Conservation (phyloP, 2,329 filamentous ascomycete genomes). For the Thielaviopsis euricoi region DNA sequence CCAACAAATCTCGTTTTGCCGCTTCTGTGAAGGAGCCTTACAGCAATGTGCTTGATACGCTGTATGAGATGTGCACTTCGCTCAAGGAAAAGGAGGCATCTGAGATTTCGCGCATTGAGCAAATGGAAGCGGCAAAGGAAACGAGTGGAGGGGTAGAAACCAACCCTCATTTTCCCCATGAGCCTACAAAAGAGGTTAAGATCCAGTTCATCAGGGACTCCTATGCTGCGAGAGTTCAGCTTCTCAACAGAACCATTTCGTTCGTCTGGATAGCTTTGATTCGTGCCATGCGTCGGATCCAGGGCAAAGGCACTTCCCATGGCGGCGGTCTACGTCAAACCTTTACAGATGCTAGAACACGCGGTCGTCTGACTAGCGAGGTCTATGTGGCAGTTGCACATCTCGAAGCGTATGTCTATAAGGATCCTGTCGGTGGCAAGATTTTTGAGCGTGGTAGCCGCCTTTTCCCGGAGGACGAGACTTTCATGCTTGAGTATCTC, state of each 20-base stretch:
- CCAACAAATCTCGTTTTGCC: constrained; percentile 58
- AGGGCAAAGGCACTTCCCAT: constrained; percentile 54
- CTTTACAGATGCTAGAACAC: constrained; percentile 75
- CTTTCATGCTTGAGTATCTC: constrained; percentile 87
- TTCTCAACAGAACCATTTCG: constrained; percentile 72
- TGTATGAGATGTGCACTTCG: constrained; percentile 76
- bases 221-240: constrained; percentile 54
- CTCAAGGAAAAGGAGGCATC: constrained; percentile 45
- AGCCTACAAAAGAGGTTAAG: constrained; percentile 39
- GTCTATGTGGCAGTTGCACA: constrained; percentile 87
- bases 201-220: constrained; percentile 46
- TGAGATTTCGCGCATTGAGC: constrained; percentile 40
- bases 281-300: constrained; percentile 81
- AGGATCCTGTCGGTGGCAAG: constrained; percentile 78
- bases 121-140: constrained; percentile 24
- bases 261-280: constrained; percentile 92
- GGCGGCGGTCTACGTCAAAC: constrained; percentile 72
- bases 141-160: constrained; percentile 21
- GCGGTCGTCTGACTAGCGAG: constrained; percentile 79
- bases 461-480: constrained; percentile 83
- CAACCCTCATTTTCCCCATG: constrained; percentile 2
- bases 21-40: constrained; percentile 68
- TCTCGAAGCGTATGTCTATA: constrained; percentile 91
- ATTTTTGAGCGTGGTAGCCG: constrained; percentile 92
- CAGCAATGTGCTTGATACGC: constrained; percentile 62